Conservation (phyloP, 257 asterid genomes). For the Ilex asprella region DNA sequence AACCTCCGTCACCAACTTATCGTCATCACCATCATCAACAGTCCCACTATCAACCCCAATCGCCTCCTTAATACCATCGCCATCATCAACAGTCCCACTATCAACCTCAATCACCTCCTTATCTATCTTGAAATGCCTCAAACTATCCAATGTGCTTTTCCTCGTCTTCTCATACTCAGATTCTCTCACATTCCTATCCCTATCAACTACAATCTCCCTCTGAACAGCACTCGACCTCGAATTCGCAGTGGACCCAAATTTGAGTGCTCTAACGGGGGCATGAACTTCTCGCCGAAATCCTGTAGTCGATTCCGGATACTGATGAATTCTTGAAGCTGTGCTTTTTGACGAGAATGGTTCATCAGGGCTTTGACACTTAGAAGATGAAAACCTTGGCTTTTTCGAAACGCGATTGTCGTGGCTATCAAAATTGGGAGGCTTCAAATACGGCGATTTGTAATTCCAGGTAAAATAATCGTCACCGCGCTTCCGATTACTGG, state of each 20-base stretch:
- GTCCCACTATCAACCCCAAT: slow-evolving; percentile 4
- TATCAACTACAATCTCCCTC: slow-evolving; percentile 1
- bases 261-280: slow-evolving; percentile 47
- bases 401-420: slow-evolving; percentile 35
- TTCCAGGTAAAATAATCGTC: slow-evolving; percentile 22
- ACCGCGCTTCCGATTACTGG: slow-evolving; percentile 50
- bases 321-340: slow-evolving; percentile 17
- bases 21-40: neutral
- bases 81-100: slow-evolving; percentile 5
- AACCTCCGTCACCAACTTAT: no score
- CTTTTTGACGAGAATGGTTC: slow-evolving; percentile 13
- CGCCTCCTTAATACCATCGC: neutral
- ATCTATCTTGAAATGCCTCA: slow-evolving; percentile 26
- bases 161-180: slow-evolving; percentile 6
- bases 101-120: slow-evolving; percentile 42
- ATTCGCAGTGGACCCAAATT: slow-evolving; percentile 14
- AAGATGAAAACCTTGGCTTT: slow-evolving; percentile 26
- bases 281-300: slow-evolving; percentile 39
- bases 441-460: slow-evolving; percentile 18
- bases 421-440: slow-evolving; percentile 16
- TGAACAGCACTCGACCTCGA: slow-evolving; percentile 10
- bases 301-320: slow-evolving; percentile 35
- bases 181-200: slow-evolving; percentile 25
- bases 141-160: slow-evolving; percentile 12
- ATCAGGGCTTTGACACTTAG: slow-evolving; percentile 13